These are phyloP conservation scores for Xylariaceae sp. DNA, from an alignment of 2,329 filamentous ascomycete genomes.

Conservation along the genomic window DNA sequence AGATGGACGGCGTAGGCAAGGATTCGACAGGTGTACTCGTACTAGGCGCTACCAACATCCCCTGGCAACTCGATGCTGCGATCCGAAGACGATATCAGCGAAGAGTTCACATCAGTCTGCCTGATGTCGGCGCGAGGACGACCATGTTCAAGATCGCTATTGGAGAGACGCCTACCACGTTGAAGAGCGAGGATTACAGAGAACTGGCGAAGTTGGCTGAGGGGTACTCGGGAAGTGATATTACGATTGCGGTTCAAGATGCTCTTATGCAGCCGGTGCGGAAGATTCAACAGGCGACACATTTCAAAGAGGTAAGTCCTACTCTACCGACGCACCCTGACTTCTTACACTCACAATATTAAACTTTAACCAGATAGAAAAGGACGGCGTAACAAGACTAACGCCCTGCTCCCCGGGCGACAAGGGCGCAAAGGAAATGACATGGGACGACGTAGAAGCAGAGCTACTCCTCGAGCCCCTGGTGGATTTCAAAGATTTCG, in stretches of 20 bases:
- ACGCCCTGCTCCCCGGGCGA: constrained; percentile 96
- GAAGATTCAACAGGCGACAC: constrained; percentile 94
- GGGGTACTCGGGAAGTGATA: constrained; percentile 95
- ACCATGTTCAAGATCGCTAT: constrained; percentile 94
- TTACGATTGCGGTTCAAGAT: constrained; percentile 90
- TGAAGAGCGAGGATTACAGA: constrained; percentile 74
- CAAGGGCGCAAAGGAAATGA: constrained; percentile 82
- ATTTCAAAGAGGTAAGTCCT: constrained; percentile 80
- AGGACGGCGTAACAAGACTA: constrained; percentile 63
- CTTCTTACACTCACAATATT: background rate
- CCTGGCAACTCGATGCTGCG: constrained; percentile 95
- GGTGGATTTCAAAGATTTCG: constrained; percentile 84
- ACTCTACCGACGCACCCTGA: no score
- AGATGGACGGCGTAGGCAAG: constrained; percentile 98
- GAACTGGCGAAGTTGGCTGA: constrained; percentile 78
- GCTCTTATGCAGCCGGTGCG: constrained; percentile 96
- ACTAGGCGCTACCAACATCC: constrained; percentile 94
- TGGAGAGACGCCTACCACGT: constrained; percentile 84
- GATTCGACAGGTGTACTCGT: constrained; percentile 93
- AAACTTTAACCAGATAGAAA: constrained; percentile 53
- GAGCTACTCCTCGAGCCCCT: constrained; percentile 83
- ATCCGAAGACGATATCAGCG: constrained; percentile 95
- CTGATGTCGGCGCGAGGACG: constrained; percentile 80
- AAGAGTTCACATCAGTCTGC: constrained; percentile 90
- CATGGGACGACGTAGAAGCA: constrained; percentile 80